Percentiles rank a stretch among this genome's conserved stretches.
phyloP scores from a whole-genome alignment of 106 monocot genomes.

The Dactylorhiza incarnata region DNA sequence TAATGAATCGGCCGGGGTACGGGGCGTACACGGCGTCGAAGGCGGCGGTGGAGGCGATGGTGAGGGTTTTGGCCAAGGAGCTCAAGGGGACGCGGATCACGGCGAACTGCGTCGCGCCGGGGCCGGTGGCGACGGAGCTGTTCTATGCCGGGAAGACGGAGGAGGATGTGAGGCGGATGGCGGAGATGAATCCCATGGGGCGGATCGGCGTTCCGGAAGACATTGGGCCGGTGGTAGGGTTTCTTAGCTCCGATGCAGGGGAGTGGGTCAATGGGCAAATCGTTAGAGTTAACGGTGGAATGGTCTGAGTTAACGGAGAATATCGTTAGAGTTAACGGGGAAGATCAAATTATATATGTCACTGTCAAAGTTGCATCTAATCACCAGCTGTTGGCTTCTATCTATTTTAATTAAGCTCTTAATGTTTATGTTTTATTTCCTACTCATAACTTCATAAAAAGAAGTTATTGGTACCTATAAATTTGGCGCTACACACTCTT shows the following conservation, averaged over 20 bases:
- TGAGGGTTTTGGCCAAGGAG: constrained; percentile 49
- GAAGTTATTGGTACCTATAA: too few species aligned
- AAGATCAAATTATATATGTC: too few species aligned
- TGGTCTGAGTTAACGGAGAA: constrained; percentile 12
- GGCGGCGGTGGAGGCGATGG: constrained; percentile 65
- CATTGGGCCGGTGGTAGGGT: constrained; percentile 60
- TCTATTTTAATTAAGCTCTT: too few species aligned
- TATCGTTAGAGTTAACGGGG: too few species aligned
- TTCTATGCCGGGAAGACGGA: constrained; percentile 49
- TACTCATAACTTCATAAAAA: too few species aligned
- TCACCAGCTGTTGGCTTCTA: too few species aligned
- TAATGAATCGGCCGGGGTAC: constrained; percentile 16
- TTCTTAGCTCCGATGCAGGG: constrained; percentile 34
- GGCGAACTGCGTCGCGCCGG: constrained; percentile 64
- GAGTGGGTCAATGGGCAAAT: constrained; percentile 80
- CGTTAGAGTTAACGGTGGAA: constrained; percentile 46
- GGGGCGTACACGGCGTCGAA: constrained; percentile 55
- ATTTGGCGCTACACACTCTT: too few species aligned
- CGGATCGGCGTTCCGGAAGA: constrained; percentile 43
- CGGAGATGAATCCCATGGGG: constrained; percentile 19
- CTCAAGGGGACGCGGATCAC: constrained; percentile 33
- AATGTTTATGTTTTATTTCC: too few species aligned
- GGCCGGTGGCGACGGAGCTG: constrained; percentile 41
- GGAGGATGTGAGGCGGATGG: constrained; percentile 17
- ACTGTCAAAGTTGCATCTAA: too few species aligned